Evolutionary conservation across 768 basidiomycete genomes (phyloP), one percentile per base, ranked within the genome.

Genomic region (Rhodotorula sphaerocarpa): DNA sequence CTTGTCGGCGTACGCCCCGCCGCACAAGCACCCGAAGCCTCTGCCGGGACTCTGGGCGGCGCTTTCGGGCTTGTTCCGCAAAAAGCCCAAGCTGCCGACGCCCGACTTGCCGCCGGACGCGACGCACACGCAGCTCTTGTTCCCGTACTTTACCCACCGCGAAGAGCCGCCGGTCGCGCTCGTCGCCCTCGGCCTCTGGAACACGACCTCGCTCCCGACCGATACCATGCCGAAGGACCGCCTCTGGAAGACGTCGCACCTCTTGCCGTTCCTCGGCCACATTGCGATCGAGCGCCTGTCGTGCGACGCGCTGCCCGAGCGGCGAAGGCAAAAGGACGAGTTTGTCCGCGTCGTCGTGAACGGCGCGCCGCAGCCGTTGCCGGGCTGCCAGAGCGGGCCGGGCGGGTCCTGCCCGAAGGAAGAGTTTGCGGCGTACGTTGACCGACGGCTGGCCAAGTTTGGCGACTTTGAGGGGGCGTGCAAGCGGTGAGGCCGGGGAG

Each of bases 211-310:
- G 43, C 45, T 71, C n/a, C 69, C 45, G 53, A 68, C 52, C 54
- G 71, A 54, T 42, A 54, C n/a, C 25, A 63, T 70, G 33, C 46
- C 47, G 20, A 33, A 30, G 50, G 63, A 68, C 12, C 65, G 77
- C 25, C 45, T 67, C 23, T 78, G 77, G 77, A 70, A 75, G 55
- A 76, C 77, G n/a, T 73, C 73, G 31, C 74, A 77, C 50, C 66
- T 77, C 28, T 67, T 76, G 14, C 75, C 77, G 3, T 78, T 77
- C 75, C 69, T 78, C 25, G 77, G 77, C 18, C 75, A 77, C 61
- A 70, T 78, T 53, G 74, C 76, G 12, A 66, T 78, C 28, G 77
- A 78, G 65, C 65, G 75, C 25, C 74, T 76, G 63, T 33, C 61
- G 23, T 73, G 72, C 57, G 41, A 59, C 16, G 5, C n/a, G n/a